Conservation (phyloP, 805 yeast species). For the Saturnispora serradocipensis region DNA sequence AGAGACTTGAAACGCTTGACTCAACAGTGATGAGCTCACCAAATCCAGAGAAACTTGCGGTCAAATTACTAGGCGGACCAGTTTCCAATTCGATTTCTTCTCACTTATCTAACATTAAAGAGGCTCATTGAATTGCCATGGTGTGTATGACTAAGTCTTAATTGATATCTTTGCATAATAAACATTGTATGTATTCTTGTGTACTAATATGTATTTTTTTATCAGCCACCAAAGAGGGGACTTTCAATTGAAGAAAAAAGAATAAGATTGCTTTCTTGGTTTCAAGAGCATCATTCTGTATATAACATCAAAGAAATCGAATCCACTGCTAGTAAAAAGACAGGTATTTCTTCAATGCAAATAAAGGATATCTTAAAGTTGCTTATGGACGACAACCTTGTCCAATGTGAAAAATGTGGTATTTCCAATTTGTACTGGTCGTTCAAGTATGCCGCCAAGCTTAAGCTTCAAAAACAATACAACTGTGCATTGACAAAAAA, state of each 20-base stretch:
- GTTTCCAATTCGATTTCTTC: slow-evolving; percentile 8
- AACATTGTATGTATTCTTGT: neutral
- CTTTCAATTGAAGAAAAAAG: slow-evolving; percentile 34
- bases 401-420: slow-evolving; percentile 49
- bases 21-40: neutral
- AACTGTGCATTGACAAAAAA: slow-evolving; percentile 7
- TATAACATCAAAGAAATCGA: slow-evolving; percentile 46
- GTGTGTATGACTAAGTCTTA: neutral
- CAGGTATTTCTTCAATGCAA: slow-evolving; percentile 45
- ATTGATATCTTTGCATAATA: neutral
- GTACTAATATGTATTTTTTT: slow-evolving; percentile 2
- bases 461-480: slow-evolving; percentile 10
- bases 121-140: neutral
- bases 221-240: slow-evolving; percentile 18
- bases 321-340: slow-evolving; percentile 33
- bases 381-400: slow-evolving; percentile 40
- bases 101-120: neutral
- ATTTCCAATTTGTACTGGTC: slow-evolving; percentile 43
- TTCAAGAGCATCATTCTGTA: slow-evolving; percentile 32
- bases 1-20: slow-evolving; percentile 7
- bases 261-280: slow-evolving; percentile 29
- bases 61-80: slow-evolving; percentile 13
- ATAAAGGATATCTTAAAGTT: slow-evolving; percentile 41
- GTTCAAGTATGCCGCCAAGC: slow-evolving; percentile 27
- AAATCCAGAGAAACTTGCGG: slow-evolving; percentile 4